These are phyloP conservation scores for Vitis vinifera DNA, from an alignment of 164 flowering plant genomes.

Conservation along the genomic window DNA sequence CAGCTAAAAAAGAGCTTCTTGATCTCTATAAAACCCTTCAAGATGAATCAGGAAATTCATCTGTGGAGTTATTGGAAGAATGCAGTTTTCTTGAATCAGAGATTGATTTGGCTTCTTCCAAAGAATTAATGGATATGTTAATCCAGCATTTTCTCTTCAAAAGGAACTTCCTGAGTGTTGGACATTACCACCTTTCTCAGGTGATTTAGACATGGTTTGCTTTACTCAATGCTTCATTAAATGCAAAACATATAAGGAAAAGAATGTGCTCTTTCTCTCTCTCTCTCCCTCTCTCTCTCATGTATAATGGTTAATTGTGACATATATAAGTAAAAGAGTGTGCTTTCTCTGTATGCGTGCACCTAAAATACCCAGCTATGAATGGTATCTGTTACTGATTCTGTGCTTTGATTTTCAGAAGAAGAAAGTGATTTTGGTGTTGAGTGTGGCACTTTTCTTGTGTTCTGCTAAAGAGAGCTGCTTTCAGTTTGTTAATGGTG, in stretches of 20 bases:
- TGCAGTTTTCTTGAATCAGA: constrained; percentile 46
- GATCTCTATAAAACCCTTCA: constrained; percentile 45
- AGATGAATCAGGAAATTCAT: constrained; percentile 29
- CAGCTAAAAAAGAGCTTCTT: constrained; percentile 61
- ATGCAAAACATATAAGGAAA: not conserved
- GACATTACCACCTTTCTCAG: constrained; percentile 47
- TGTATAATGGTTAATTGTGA: not conserved
- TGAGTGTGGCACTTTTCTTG: constrained; percentile 61
- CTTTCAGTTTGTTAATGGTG: constrained; percentile 81
- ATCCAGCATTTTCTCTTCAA: constrained; percentile 34
- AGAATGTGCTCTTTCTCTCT: not conserved
- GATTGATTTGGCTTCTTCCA: constrained; percentile 42
- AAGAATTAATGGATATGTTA: constrained; percentile 60
- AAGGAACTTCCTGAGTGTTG: constrained; percentile 23
- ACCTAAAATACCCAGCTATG: not conserved
- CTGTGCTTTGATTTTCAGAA: constrained; percentile 44
- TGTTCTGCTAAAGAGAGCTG: constrained; percentile 82
- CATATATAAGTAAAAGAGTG: too few relatives aligned
- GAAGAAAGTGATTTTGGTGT: constrained; percentile 50
- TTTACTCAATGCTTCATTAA: not conserved
- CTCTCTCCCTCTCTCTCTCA: constrained; percentile 13
- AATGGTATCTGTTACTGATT: constrained; percentile 6
- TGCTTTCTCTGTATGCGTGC: too few relatives aligned
- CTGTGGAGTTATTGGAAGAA: constrained; percentile 34
- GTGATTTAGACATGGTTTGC: constrained; percentile 25